A percentile compares a stretch with the other conserved stretches of the same genome.
Evolutionary conservation across 2,329 filamentous ascomycete genomes (phyloP).

Genomic region (Zasmidium cellare): DNA sequence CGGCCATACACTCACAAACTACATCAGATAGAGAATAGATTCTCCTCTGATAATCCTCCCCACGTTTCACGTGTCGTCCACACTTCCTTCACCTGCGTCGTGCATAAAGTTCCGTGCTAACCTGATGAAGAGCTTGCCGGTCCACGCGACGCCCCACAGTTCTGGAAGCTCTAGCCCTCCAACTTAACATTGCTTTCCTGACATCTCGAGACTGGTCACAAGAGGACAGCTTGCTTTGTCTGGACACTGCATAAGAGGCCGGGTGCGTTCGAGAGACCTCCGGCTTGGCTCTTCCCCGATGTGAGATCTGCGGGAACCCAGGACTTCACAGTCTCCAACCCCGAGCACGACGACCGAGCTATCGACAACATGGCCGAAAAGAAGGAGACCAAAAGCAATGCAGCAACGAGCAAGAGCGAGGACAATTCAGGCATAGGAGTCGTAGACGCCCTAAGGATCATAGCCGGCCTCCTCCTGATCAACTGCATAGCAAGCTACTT

Average conservation of each 20-base stretch:
- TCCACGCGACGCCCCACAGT: neutral
- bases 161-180: neutral
- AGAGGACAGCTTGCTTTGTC: neutral
- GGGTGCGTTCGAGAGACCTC: neutral
- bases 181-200: neutral
- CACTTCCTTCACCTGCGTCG: too few relatives aligned
- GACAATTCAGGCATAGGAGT: constrained; percentile 11
- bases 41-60: too few relatives aligned
- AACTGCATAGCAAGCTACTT: constrained; percentile 40
- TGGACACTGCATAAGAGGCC: neutral
- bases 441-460: constrained; percentile 35
- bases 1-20: too few relatives aligned
- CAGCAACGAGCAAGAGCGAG: neutral
- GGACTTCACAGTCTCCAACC: too few relatives aligned
- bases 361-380: too few relatives aligned
- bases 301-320: neutral
- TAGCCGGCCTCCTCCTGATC: constrained; percentile 36
- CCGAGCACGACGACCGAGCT: too few relatives aligned
- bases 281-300: neutral
- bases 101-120: too few relatives aligned
- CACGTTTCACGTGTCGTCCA: too few relatives aligned
- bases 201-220: neutral
- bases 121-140: neutral
- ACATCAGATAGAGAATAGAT: too few relatives aligned
- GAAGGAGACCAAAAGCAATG: neutral